Evolutionary conservation across 2,329 filamentous ascomycete species (phyloP).

Genomic region (Aphanocladium album): DNA sequence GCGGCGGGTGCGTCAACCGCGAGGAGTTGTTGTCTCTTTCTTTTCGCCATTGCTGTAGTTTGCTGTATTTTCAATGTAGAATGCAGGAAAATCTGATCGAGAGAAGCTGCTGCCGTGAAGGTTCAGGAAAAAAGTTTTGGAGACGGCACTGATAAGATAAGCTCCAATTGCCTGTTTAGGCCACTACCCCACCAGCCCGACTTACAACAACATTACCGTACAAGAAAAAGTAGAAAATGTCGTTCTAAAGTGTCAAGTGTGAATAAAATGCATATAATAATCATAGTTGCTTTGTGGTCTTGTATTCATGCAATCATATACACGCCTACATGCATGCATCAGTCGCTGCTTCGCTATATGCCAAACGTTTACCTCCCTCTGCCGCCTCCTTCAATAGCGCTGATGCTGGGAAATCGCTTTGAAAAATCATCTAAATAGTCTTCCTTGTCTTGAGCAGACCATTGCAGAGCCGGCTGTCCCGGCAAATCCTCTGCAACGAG

Average conservation of each 20-base stretch:
- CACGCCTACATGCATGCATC: not conserved
- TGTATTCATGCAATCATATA: constrained; percentile 4
- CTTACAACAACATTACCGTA: not conserved
- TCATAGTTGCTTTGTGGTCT: not conserved
- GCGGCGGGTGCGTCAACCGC: constrained; percentile 19
- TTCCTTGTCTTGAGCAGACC: constrained; percentile 54
- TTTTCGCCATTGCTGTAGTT: constrained; percentile 39
- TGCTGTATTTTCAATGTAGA: constrained; percentile 9
- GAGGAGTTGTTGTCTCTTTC: constrained; percentile 39
- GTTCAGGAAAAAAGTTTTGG: constrained; percentile 23
- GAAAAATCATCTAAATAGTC: constrained; percentile 70
- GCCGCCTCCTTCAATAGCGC: constrained; percentile 57
- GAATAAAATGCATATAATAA: not conserved
- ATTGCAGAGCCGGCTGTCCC: constrained; percentile 46
- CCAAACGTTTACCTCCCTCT: not conserved
- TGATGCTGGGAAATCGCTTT: constrained; percentile 80
- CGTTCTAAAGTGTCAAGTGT: not conserved
- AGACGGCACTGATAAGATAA: constrained; percentile 29
- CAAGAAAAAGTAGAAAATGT: no score
- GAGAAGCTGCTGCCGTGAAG: not conserved
- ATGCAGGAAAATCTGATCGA: not conserved
- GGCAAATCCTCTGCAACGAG: constrained; percentile 43
- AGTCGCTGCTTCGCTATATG: not conserved
- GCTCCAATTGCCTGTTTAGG: constrained; percentile 8
- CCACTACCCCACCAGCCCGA: not conserved